Evolutionary conservation across 352 stramenopile species (phyloP), one percentile per base, ranked within the genome.

Genomic region (Pythium volutum): DNA sequence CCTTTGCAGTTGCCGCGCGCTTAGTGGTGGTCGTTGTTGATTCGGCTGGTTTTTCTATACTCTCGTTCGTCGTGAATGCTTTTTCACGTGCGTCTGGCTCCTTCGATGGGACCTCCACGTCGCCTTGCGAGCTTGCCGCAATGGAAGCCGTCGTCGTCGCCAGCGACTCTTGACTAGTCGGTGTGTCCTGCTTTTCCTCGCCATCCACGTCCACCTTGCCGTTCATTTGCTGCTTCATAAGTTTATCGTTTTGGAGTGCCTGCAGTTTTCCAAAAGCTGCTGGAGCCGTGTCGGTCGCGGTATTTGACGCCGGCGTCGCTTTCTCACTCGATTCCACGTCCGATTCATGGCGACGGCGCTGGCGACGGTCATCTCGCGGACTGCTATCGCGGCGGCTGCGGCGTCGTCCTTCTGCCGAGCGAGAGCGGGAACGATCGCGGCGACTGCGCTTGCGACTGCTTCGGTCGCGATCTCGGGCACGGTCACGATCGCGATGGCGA

Each of bases 381-480:
- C 27, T 51, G 27, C 27, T 59, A 12, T 55, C 49, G 20, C 50
- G 55, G 5, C 39, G 58, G 5, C 25, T 20, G 33, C 34, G 57
- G 2, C 60, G 52, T 25, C 55, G 36, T n/a, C 38, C 20, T 0
- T 60, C 46, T 20, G 34, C 29, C 4, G 62, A 70, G 7, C 57
- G 64, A 36, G 64, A 70, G 6, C 57, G 64, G 26, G 64, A 70
- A 22, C 58, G 56, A 4, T 70, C 63, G 26, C 63, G 55, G 20
- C 56, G 58, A 26, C 54, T 56, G 12, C 59, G 54, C 20, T 64
- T 64, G 33, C 65, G 53, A 33, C 55, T 61, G 49, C 48, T 59
- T 42, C 16, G 41, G 31, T 5, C 39, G 42, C 39, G 48, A 56
- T n/a, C n/a, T n/a, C 41, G 46, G 59, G 25, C 51, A 47, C 41